Evolutionary conservation across 2,329 filamentous ascomycete species (phyloP).

Genomic region (Pezicula neosporulosa): DNA sequence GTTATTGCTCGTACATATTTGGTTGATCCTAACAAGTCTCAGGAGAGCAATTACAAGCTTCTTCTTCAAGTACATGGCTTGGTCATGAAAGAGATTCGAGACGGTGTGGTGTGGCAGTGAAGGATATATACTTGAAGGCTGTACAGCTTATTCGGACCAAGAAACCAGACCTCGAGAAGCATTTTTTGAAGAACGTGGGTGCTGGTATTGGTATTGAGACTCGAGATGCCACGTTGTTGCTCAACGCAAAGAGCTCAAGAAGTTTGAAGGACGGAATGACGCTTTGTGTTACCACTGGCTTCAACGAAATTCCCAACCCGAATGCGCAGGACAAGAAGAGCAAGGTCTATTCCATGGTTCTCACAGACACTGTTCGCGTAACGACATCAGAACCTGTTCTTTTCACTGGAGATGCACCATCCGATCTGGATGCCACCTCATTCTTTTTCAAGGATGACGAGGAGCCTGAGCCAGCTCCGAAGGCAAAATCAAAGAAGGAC

Average conservation of each 20-base stretch:
- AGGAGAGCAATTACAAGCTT: slow-evolving; percentile 92
- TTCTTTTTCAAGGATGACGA: slow-evolving; percentile 99
- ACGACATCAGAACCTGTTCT: slow-evolving; percentile 74
- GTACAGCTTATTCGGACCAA: slow-evolving; percentile 76
- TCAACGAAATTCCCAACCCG: slow-evolving; percentile 84
- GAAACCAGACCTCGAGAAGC: slow-evolving; percentile 92
- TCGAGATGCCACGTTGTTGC: slow-evolving; percentile 74
- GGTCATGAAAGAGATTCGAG: slow-evolving; percentile 86
- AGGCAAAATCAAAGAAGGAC: slow-evolving; percentile 79
- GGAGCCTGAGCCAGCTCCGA: slow-evolving; percentile 79
- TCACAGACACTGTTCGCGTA: slow-evolving; percentile 92
- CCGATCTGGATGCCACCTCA: slow-evolving; percentile 88
- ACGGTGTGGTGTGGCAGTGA: slow-evolving; percentile 82
- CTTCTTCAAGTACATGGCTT: slow-evolving; percentile 79
- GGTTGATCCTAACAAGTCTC: slow-evolving; percentile 93
- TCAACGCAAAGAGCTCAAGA: slow-evolving; percentile 84
- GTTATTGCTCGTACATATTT: slow-evolving; percentile 91
- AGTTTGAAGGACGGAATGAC: slow-evolving; percentile 96
- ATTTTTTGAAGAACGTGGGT: slow-evolving; percentile 90
- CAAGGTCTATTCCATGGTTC: slow-evolving; percentile 81
- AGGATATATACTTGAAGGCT: slow-evolving; percentile 91
- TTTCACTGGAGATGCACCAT: slow-evolving; percentile 90
- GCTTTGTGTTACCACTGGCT: slow-evolving; percentile 82
- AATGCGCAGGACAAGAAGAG: slow-evolving; percentile 86
- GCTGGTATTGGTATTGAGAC: slow-evolving; percentile 91